A percentile compares a stretch with the other conserved stretches of the same genome.
phyloP scores from a whole-genome alignment of 768 basidiomycete species.

The Gloeophyllum trabeum region DNA sequence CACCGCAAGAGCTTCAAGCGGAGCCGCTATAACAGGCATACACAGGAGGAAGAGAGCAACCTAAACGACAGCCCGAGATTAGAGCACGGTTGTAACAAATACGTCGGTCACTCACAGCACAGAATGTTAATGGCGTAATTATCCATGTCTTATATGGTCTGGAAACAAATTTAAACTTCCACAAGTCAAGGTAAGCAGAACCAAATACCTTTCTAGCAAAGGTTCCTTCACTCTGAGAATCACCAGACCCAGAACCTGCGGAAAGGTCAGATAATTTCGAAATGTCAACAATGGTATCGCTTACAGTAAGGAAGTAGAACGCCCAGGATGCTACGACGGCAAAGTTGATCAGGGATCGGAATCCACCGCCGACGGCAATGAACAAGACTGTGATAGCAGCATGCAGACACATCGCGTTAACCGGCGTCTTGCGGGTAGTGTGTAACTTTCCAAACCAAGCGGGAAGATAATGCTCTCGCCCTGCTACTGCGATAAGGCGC shows the following conservation, averaged over 20 bases:
- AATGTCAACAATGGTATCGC: slow-evolving; percentile 11
- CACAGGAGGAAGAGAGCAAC: slow-evolving; percentile 83
- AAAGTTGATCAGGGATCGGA: slow-evolving; percentile 82
- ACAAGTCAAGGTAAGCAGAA: not conserved
- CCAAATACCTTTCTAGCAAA: slow-evolving; percentile 56
- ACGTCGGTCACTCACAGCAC: slow-evolving; percentile 51
- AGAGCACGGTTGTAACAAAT: too few species aligned
- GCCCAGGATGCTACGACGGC: slow-evolving; percentile 82
- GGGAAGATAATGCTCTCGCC: slow-evolving; percentile 81
- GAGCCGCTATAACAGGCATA: slow-evolving; percentile 93
- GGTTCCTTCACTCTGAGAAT: slow-evolving; percentile 89
- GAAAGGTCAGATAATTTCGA: not conserved
- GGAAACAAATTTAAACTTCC: not conserved
- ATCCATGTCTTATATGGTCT: slow-evolving; percentile 94
- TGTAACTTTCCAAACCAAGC: slow-evolving; percentile 73
- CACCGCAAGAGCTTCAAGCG: slow-evolving; percentile 77
- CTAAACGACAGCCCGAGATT: slow-evolving; percentile 24
- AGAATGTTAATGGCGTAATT: slow-evolving; percentile 82
- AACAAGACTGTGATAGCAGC: slow-evolving; percentile 64
- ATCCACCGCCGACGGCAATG: slow-evolving; percentile 81
- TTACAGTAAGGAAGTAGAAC: slow-evolving; percentile 77
- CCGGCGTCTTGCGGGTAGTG: slow-evolving; percentile 64
- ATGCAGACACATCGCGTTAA: slow-evolving; percentile 82
- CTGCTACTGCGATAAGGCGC: slow-evolving; percentile 83
- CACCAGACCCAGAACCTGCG: slow-evolving; percentile 76